A percentile compares a stretch with the other conserved stretches of the same genome.
Conservation (phyloP, 2,329 filamentous ascomycete genomes). For the Ophiostoma quercus region DNA sequence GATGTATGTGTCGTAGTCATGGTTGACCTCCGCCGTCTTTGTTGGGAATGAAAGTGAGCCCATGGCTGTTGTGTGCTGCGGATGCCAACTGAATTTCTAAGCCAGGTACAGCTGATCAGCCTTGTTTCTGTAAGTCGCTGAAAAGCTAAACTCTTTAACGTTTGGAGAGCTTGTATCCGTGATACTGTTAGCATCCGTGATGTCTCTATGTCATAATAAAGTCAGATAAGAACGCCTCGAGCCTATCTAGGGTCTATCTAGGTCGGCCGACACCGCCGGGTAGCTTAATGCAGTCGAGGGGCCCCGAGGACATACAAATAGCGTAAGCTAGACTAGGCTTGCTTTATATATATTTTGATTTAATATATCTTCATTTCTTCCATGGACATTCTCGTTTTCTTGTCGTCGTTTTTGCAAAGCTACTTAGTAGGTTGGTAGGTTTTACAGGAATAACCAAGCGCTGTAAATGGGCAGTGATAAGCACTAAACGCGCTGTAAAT, state of each 20-base stretch:
- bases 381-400: background rate
- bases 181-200: background rate
- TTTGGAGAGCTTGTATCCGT: too few species aligned
- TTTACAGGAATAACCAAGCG: too few species aligned
- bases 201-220: background rate
- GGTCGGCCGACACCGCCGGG: background rate
- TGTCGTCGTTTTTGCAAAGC: too few species aligned
- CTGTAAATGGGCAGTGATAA: too few species aligned
- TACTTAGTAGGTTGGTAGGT: background rate
- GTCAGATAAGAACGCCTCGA: background rate
- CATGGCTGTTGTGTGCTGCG: background rate
- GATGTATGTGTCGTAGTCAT: constrained; percentile 1
- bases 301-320: background rate
- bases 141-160: background rate
- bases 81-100: background rate
- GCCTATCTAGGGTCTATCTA: background rate
- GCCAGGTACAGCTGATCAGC: background rate
- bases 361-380: background rate
- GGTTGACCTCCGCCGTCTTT: constrained; percentile 4
- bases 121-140: background rate
- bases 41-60: background rate
- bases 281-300: background rate
- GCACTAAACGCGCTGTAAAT: background rate
- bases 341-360: background rate
- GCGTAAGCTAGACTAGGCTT: background rate